A percentile compares a stretch with the other conserved stretches of the same genome.
phyloP scores from a whole-genome alignment of 371 early-diverging fungal genomes.

The Gilbertella persicaria region DNA sequence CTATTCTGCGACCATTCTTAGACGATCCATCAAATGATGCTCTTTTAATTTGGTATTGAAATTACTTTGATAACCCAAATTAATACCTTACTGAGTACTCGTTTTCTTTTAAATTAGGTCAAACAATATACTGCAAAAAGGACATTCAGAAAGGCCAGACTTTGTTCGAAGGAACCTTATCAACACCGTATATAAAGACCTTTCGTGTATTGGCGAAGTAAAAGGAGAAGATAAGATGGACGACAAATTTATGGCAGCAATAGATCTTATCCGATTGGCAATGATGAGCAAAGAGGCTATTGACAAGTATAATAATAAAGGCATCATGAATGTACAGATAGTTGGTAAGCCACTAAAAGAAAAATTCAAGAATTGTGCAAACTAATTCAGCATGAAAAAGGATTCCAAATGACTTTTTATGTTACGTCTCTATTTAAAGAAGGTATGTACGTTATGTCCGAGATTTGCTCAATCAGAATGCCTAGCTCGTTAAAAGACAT shows the following conservation, averaged over 20 bases:
- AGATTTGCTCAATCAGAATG: neutral
- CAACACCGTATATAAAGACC: neutral
- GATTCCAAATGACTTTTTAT: conserved; percentile 1
- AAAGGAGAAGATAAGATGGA: conserved; percentile 1
- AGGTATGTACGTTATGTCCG: conserved; percentile 1
- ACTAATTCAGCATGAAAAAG: neutral
- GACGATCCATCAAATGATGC: neutral
- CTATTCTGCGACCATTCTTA: neutral
- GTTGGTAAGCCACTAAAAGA: conserved; percentile 2
- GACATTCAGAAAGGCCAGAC: neutral
- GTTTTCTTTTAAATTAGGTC: too few species aligned
- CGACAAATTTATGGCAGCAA: neutral
- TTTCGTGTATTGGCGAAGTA: neutral
- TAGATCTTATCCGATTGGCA: neutral
- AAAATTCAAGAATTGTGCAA: neutral
- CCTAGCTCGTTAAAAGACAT: neutral
- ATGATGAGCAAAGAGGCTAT: neutral
- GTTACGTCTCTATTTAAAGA: neutral
- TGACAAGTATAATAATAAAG: neutral
- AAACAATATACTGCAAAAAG: neutral
- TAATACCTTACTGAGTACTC: too few species aligned
- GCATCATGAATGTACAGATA: neutral
- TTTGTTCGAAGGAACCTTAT: neutral
- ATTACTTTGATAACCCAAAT: too few species aligned
- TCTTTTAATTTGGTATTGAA: neutral